These are phyloP conservation scores for Chaetomium tenue DNA, from an alignment of 495 filamentous ascomycete species.

Conservation along the genomic window DNA sequence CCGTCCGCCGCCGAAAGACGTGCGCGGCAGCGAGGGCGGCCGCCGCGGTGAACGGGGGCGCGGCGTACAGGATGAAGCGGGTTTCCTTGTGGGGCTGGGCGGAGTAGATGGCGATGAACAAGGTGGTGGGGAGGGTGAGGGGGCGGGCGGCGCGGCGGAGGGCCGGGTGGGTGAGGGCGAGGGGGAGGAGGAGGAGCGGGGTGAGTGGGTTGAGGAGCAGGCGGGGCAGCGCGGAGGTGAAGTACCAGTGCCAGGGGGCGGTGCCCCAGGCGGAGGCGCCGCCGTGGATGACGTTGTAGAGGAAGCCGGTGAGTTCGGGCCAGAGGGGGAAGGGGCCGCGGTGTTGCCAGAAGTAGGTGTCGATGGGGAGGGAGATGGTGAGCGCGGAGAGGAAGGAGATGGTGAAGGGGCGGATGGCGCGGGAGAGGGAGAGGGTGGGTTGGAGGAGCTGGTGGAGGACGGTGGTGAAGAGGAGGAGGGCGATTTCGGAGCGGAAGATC, in stretches of 20 bases:
- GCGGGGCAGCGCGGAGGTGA: slow-evolving; percentile 73
- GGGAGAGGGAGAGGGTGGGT: slow-evolving; percentile 54
- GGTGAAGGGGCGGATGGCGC: slow-evolving; percentile 67
- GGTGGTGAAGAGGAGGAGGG: slow-evolving; percentile 67
- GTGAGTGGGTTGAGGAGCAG: slow-evolving; percentile 77
- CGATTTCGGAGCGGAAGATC: slow-evolving; percentile 87
- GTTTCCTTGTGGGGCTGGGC: slow-evolving; percentile 92
- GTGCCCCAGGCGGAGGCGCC: slow-evolving; percentile 82
- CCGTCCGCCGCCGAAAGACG: slow-evolving; percentile 62
- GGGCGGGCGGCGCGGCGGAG: slow-evolving; percentile 40
- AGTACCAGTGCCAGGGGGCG: slow-evolving; percentile 81
- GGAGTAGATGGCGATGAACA: slow-evolving; percentile 78
- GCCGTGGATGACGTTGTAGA: slow-evolving; percentile 83
- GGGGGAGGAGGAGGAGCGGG: slow-evolving; percentile 61
- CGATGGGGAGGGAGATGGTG: slow-evolving; percentile 64
- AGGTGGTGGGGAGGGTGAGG: slow-evolving; percentile 62
- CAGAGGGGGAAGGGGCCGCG: slow-evolving; percentile 66
- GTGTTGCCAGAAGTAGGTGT: slow-evolving; percentile 90
- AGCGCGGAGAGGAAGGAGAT: slow-evolving; percentile 62
- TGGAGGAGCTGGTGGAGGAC: slow-evolving; percentile 57
- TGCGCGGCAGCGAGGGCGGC: slow-evolving; percentile 71
- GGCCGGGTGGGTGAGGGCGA: slow-evolving; percentile 57
- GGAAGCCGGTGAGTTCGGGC: slow-evolving; percentile 88
- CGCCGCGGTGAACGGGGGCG: slow-evolving; percentile 76
- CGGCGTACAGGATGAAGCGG: slow-evolving; percentile 87